Evolutionary conservation across 2,329 filamentous ascomycete genomes (phyloP).

Genomic region (Diaporthe sp.): DNA sequence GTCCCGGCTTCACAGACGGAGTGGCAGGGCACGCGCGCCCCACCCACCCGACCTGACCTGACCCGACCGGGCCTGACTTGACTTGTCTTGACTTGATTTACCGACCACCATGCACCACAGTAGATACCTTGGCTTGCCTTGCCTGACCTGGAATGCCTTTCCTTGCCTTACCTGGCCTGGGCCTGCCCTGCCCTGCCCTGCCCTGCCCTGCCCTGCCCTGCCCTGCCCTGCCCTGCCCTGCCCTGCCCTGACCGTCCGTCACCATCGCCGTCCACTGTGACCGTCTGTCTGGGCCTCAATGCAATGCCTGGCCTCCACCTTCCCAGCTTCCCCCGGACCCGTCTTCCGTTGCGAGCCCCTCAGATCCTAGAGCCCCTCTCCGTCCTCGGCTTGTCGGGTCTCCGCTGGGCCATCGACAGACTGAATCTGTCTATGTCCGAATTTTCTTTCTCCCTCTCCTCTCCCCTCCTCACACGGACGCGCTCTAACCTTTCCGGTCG

Average conservation of each 20-base stretch:
- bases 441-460: slow-evolving; percentile 23
- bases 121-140: neutral
- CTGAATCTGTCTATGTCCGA: slow-evolving; percentile 27
- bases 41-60: slow-evolving; percentile 28
- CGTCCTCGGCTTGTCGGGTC: slow-evolving; percentile 35
- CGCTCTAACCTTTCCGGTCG: slow-evolving; percentile 24
- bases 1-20: slow-evolving; percentile 29
- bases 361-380: slow-evolving; percentile 31
- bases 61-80: slow-evolving; percentile 11
- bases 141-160: slow-evolving; percentile 3
- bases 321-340: slow-evolving; percentile 31
- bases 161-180: neutral
- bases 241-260: slow-evolving; percentile 15
- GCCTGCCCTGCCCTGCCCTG: neutral
- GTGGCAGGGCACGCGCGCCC: slow-evolving; percentile 20
- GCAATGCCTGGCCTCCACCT: slow-evolving; percentile 30
- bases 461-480: slow-evolving; percentile 21
- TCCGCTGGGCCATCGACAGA: slow-evolving; percentile 28
- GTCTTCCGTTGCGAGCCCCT: slow-evolving; percentile 33
- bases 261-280: slow-evolving; percentile 26
- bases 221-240: neutral
- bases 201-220: neutral
- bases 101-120: slow-evolving; percentile 4
- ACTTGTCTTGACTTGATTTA: slow-evolving; percentile 20
- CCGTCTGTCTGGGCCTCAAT: slow-evolving; percentile 27